A percentile compares a stretch with the other conserved stretches of the same genome.
These are phyloP conservation scores for Camellia japonica DNA, from an alignment of 148 eudicot genomes.

Conservation along the genomic window DNA sequence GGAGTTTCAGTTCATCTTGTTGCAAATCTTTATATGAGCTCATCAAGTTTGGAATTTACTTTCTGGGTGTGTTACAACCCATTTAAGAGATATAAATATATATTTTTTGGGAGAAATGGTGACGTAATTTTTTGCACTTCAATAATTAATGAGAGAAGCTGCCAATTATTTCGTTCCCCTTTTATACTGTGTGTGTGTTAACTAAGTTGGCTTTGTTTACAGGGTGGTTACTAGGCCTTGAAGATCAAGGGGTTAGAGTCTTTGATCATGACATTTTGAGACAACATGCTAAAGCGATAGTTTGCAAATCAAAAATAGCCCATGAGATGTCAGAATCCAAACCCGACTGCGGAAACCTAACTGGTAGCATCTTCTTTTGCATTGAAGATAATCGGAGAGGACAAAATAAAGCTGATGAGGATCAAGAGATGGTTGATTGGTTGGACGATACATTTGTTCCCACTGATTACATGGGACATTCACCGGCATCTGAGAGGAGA, in stretches of 20 bases:
- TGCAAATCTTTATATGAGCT: not conserved
- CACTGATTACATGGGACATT: slow-evolving; percentile 5
- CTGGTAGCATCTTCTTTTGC: slow-evolving; percentile 6
- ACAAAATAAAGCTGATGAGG: slow-evolving; percentile 24
- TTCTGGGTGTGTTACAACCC: not conserved
- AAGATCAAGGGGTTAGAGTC: slow-evolving; percentile 32
- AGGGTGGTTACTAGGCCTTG: slow-evolving; percentile 61
- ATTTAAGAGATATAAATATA: not conserved
- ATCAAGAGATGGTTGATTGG: slow-evolving; percentile 47
- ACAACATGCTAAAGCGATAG: slow-evolving; percentile 42
- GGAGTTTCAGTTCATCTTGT: not conserved
- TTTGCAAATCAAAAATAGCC: slow-evolving; percentile 26
- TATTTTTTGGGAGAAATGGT: not conserved
- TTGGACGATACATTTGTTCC: slow-evolving; percentile 16
- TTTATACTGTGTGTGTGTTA: not conserved
- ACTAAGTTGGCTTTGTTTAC: slow-evolving; percentile 20
- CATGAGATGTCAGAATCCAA: slow-evolving; percentile 14
- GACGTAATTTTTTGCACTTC: not conserved
- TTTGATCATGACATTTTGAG: slow-evolving; percentile 30
- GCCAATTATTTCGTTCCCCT: not conserved
- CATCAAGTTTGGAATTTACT: not conserved
- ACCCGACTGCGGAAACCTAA: not conserved
- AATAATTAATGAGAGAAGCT: not conserved
- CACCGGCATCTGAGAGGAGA: slow-evolving; percentile 26
- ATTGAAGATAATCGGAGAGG: slow-evolving; percentile 12